These are phyloP conservation scores for Monilinia aucupariae DNA, from an alignment of 2,329 filamentous ascomycete genomes.

Conservation along the genomic window DNA sequence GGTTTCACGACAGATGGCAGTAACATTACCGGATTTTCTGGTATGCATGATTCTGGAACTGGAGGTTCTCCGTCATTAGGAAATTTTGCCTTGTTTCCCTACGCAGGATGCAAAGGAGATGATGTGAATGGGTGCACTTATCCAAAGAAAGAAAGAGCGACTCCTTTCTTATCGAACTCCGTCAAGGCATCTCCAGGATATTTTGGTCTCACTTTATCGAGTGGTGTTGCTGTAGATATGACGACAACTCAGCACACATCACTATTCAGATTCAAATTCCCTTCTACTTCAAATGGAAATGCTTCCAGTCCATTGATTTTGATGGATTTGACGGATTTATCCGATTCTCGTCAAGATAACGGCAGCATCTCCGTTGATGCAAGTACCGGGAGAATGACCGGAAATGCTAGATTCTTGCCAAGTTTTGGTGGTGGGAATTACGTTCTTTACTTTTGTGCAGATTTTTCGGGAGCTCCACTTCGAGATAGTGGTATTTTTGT, in stretches of 20 bases:
- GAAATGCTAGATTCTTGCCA: slow-evolving; percentile 54
- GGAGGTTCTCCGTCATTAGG: slow-evolving; percentile 56
- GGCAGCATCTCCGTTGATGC: slow-evolving; percentile 51
- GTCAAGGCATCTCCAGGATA: slow-evolving; percentile 58
- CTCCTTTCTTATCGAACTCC: slow-evolving; percentile 39
- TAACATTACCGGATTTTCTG: slow-evolving; percentile 32
- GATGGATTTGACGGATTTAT: slow-evolving; percentile 60
- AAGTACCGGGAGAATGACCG: slow-evolving; percentile 55
- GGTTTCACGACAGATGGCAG: slow-evolving; percentile 48
- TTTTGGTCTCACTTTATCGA: slow-evolving; percentile 55
- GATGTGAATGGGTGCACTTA: slow-evolving; percentile 58
- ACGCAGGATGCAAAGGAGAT: slow-evolving; percentile 54
- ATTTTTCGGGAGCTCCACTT: slow-evolving; percentile 55
- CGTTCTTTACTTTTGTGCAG: slow-evolving; percentile 59
- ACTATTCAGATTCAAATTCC: slow-evolving; percentile 61
- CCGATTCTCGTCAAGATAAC: slow-evolving; percentile 52
- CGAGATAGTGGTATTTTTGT: slow-evolving; percentile 57
- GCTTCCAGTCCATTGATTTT: slow-evolving; percentile 50
- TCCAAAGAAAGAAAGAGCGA: slow-evolving; percentile 44
- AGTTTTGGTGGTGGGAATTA: slow-evolving; percentile 62
- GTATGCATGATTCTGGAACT: slow-evolving; percentile 43
- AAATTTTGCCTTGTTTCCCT: slow-evolving; percentile 68
- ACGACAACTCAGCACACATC: slow-evolving; percentile 59
- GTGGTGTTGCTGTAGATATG: slow-evolving; percentile 58
- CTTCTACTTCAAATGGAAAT: slow-evolving; percentile 38